A percentile compares a stretch with the other conserved stretches of the same genome.
Evolutionary conservation across 768 basidiomycete species (phyloP).

Genomic region (Gymnopilus dilepis): DNA sequence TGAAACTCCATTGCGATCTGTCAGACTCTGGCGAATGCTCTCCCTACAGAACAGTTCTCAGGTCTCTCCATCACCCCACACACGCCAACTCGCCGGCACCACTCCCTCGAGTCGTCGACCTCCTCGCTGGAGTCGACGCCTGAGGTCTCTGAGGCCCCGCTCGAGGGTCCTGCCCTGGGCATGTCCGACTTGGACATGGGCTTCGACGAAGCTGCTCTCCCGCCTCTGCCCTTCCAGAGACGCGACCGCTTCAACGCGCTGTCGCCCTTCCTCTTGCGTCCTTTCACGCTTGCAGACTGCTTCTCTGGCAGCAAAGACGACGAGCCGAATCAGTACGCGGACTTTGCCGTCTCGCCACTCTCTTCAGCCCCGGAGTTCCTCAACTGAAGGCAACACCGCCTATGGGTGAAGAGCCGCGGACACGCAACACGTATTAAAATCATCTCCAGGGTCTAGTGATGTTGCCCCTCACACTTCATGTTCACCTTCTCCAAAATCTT

Average conservation of each 20-base stretch:
- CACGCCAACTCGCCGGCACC: conserved; percentile 50
- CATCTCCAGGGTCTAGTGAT: conserved; percentile 9
- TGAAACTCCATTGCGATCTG: conserved; percentile 18
- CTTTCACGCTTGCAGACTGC: conserved; percentile 49
- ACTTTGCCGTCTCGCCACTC: conserved; percentile 48
- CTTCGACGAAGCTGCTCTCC: conserved; percentile 38
- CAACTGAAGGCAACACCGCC: conserved; percentile 38
- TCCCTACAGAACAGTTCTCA: conserved; percentile 53
- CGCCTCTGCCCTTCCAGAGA: conserved; percentile 31
- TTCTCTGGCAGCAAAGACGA: conserved; percentile 41
- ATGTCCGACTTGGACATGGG: conserved; percentile 43
- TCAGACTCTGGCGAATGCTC: conserved; percentile 32
- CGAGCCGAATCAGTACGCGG: conserved; percentile 36
- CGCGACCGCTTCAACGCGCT: conserved; percentile 36
- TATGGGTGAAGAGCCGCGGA: conserved; percentile 15
- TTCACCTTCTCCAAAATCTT: conserved; percentile 15
- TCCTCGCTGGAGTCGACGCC: conserved; percentile 67
- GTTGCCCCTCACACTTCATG: conserved; percentile 6
- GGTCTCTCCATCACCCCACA: conserved; percentile 61
- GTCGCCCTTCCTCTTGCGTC: conserved; percentile 43
- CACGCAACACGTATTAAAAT: conserved; percentile 20
- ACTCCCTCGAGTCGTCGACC: conserved; percentile 50
- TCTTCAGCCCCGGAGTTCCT: conserved; percentile 53
- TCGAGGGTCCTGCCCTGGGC: conserved; percentile 45
- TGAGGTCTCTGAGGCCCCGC: conserved; percentile 42